These are phyloP conservation scores for Aspergillus ochraceus DNA, from an alignment of 2,329 filamentous ascomycete genomes.

Conservation along the genomic window DNA sequence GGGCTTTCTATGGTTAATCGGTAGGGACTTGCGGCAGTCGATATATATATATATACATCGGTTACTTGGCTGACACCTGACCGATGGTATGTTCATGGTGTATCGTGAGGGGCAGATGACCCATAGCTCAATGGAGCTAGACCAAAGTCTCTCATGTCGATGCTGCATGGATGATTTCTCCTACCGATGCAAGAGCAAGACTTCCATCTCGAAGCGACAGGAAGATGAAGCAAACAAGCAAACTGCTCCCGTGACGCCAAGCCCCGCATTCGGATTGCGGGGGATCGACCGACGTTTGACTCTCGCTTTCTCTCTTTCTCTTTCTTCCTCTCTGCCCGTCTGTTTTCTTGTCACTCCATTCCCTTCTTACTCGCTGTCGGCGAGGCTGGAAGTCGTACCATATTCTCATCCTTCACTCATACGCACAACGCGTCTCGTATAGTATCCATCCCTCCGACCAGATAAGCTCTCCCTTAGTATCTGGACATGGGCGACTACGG, in stretches of 20 bases:
- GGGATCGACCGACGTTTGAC: constrained; percentile 2
- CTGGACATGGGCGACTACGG: constrained; percentile 36
- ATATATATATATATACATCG: background rate
- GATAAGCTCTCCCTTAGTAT: background rate
- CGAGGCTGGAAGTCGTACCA: background rate
- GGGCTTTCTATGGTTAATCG: too few species aligned
- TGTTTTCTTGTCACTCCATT: background rate
- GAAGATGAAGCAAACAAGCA: background rate
- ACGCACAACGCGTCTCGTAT: background rate
- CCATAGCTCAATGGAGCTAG: background rate
- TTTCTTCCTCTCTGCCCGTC: constrained; percentile 2
- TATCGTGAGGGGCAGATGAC: background rate
- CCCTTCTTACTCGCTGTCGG: background rate
- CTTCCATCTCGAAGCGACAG: background rate
- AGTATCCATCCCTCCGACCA: constrained; percentile 3
- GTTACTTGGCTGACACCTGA: background rate
- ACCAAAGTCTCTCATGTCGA: background rate
- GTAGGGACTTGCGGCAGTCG: background rate
- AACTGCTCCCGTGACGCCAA: constrained; percentile 21
- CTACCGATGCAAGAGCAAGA: background rate
- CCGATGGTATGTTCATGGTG: background rate
- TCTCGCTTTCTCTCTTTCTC: background rate
- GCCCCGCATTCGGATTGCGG: constrained; percentile 16
- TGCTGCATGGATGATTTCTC: too few species aligned
- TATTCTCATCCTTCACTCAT: background rate